Percentiles rank a stretch among this genome's conserved stretches.
Evolutionary conservation across 139 green algal genomes (phyloP).

Genomic region (Ettlia oleoabundans): DNA sequence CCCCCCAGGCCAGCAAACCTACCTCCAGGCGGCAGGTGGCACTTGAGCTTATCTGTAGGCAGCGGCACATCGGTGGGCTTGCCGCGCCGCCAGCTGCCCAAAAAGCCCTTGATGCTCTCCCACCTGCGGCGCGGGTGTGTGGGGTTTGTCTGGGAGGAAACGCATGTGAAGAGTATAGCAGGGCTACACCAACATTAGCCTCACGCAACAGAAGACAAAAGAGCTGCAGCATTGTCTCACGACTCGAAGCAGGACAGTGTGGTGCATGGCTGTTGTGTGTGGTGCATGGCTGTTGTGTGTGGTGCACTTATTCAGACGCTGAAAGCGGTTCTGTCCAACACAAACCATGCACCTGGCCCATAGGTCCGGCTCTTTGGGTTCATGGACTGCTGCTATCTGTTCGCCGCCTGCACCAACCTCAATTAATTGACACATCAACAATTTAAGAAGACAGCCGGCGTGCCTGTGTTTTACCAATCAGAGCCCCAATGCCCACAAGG

Average conservation of each 20-base stretch:
- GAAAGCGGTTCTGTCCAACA: background rate
- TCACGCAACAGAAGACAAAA: too few species aligned
- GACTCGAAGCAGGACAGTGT: background rate
- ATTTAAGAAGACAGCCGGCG: too few species aligned
- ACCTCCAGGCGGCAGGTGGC: slow-evolving; percentile 35
- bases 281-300: background rate
- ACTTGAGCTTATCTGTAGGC: slow-evolving; percentile 50
- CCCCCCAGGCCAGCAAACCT: background rate
- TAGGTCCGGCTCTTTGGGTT: slow-evolving; percentile 20
- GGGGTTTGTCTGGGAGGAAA: too few species aligned
- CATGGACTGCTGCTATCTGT: background rate
- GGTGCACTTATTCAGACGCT: background rate
- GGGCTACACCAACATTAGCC: too few species aligned
- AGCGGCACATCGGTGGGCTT: slow-evolving; percentile 18
- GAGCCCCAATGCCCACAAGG: too few species aligned
- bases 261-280: background rate
- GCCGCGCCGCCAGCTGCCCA: slow-evolving; percentile 8
- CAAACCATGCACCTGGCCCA: background rate
- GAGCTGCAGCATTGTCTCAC: background rate
- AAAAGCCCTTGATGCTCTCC: slow-evolving; percentile 24
- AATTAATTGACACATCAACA: too few species aligned
- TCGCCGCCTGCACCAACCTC: background rate
- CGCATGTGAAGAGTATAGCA: too few species aligned
- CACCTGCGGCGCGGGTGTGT: too few species aligned
- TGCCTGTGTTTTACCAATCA: too few species aligned